Evolutionary conservation across 495 filamentous ascomycete species (phyloP).

Genomic region (Penicillium lagena): DNA sequence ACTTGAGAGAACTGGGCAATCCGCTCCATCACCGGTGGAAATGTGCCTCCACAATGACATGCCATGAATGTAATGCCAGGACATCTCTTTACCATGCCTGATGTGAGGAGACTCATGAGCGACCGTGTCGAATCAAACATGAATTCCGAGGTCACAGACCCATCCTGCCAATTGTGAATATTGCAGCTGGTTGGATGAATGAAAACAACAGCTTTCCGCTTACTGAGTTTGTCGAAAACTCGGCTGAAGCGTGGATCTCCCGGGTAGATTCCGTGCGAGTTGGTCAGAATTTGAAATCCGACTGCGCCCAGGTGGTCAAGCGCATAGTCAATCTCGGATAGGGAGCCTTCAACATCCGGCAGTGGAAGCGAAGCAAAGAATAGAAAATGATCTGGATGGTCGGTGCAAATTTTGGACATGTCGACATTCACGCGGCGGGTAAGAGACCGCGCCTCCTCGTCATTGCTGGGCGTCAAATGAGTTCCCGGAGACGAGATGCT

Average conservation of each 20-base stretch:
- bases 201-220: constrained; percentile 34
- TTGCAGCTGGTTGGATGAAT: constrained; percentile 45
- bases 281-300: constrained; percentile 43
- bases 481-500: constrained; percentile 46
- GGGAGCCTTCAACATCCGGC: constrained; percentile 32
- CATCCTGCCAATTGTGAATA: constrained; percentile 3
- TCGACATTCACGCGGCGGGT: constrained; percentile 31
- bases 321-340: constrained; percentile 38
- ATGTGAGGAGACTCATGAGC: constrained; percentile 42
- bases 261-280: constrained; percentile 44
- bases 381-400: constrained; percentile 32
- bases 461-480: constrained; percentile 29
- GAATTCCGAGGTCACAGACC: constrained; percentile 23
- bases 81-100: constrained; percentile 35
- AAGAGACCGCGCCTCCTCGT: constrained; percentile 20
- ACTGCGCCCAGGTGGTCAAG: constrained; percentile 33
- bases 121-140: constrained; percentile 48
- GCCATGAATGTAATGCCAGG: constrained; percentile 40
- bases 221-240: constrained; percentile 31
- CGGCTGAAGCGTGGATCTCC: constrained; percentile 36
- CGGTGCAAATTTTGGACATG: constrained; percentile 27
- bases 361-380: constrained; percentile 48
- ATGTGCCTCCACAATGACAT: constrained; percentile 41
- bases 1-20: constrained; percentile 27
- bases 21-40: constrained; percentile 39